A percentile compares a stretch with the other conserved stretches of the same genome.
phyloP scores from a whole-genome alignment of 1,284 basidiomycete genomes.

The Abortiporus biennis region DNA sequence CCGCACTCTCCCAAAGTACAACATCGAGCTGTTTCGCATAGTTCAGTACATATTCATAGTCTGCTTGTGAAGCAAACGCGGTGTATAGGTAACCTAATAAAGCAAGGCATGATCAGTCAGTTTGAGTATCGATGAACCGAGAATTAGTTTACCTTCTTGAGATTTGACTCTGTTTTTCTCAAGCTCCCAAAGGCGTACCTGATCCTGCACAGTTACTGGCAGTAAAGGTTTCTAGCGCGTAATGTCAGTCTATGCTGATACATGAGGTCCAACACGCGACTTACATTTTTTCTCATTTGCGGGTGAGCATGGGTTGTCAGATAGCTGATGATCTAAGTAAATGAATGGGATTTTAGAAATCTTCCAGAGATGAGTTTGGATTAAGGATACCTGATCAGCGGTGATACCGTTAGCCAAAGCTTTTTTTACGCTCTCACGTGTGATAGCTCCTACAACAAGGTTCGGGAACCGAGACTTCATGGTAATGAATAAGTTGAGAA shows the following conservation, averaged over 20 bases:
- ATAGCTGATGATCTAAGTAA: constrained; percentile 85
- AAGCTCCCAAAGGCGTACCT: constrained; percentile 96
- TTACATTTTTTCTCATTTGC: constrained; percentile 93
- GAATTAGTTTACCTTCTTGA: constrained; percentile 65
- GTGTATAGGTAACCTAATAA: constrained; percentile 79
- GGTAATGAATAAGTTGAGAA: constrained; percentile 90
- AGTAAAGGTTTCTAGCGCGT: constrained; percentile 75
- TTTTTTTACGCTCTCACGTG: constrained; percentile 91
- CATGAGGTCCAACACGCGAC: constrained; percentile 16
- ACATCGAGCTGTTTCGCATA: constrained; percentile 82
- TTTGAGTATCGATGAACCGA: constrained; percentile 4
- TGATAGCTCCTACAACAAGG: constrained; percentile 91
- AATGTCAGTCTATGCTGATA: not conserved
- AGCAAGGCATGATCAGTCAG: constrained; percentile 16
- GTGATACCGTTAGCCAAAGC: constrained; percentile 94
- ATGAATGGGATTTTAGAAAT: too few relatives aligned
- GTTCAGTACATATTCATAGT: constrained; percentile 82
- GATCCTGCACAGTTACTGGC: constrained; percentile 96
- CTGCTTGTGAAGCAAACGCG: constrained; percentile 79
- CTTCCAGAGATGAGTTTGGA: constrained; percentile 2
- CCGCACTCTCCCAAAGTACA: constrained; percentile 71
- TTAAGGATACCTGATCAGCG: constrained; percentile 78
- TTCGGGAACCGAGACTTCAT: constrained; percentile 95
- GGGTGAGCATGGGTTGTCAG: constrained; percentile 93
- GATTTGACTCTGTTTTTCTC: constrained; percentile 91